These are phyloP conservation scores for Trichosporon ovoides DNA, from an alignment of 1,284 basidiomycete genomes.

Conservation along the genomic window DNA sequence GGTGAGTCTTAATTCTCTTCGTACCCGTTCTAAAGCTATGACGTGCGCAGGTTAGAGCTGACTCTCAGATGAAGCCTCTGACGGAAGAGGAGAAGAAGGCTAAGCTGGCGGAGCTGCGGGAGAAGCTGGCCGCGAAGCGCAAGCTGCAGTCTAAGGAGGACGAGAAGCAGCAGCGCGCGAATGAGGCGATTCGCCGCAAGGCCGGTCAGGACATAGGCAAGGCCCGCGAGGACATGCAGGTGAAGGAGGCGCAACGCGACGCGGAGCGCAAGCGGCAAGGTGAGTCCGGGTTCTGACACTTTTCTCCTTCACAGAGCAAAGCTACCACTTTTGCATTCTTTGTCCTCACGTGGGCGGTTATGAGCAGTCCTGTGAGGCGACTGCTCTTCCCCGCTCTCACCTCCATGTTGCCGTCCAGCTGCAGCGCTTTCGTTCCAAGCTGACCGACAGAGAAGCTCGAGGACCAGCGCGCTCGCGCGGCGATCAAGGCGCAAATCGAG, in stretches of 20 bases:
- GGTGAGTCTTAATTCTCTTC: constrained; percentile 52
- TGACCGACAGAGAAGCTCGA: constrained; percentile 67
- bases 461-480: constrained; percentile 74
- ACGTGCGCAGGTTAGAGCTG: constrained; percentile 3
- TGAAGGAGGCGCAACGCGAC: constrained; percentile 74
- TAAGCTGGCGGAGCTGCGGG: constrained; percentile 71
- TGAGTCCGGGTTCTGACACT: constrained; percentile 36
- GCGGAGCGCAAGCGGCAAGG: constrained; percentile 71
- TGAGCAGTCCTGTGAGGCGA: no score
- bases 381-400: no score
- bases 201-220: constrained; percentile 72
- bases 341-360: no score
- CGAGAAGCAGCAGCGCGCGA: constrained; percentile 64
- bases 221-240: constrained; percentile 68
- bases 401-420: no score
- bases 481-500: constrained; percentile 86
- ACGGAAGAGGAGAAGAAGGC: constrained; percentile 90
- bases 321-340: no score
- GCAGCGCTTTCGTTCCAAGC: background rate
- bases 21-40: background rate
- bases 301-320: background rate
- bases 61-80: constrained; percentile 56
- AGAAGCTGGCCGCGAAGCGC: constrained; percentile 68
- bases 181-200: constrained; percentile 74
- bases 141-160: constrained; percentile 65